Conservation (phyloP, 768 basidiomycete genomes). For the Piloderma croceum region DNA sequence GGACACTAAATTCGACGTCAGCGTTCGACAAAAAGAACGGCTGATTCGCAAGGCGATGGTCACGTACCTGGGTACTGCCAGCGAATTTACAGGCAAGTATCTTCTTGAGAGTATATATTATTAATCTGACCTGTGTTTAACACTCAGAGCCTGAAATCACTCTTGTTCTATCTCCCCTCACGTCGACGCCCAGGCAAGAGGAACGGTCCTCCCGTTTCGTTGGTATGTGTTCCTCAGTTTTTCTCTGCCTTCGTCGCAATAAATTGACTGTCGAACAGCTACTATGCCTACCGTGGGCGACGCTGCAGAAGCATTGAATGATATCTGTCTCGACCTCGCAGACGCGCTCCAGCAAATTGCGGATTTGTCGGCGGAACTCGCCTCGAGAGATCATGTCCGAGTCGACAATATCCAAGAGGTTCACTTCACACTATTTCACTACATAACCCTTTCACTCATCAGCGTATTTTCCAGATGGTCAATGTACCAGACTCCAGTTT, state of each 20-base stretch:
- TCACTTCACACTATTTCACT: not conserved
- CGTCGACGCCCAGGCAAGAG: slow-evolving; percentile 50
- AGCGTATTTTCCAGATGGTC: slow-evolving; percentile 38
- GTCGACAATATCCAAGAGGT: slow-evolving; percentile 72
- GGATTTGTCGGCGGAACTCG: slow-evolving; percentile 64
- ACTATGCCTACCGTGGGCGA: slow-evolving; percentile 75
- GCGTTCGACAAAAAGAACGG: slow-evolving; percentile 49
- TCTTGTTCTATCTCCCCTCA: slow-evolving; percentile 63
- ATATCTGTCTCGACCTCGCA: slow-evolving; percentile 56
- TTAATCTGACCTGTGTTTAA: not conserved
- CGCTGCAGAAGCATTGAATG: slow-evolving; percentile 59
- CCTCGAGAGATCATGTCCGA: slow-evolving; percentile 62
- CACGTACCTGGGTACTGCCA: slow-evolving; percentile 63
- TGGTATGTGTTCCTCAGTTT: slow-evolving; percentile 33
- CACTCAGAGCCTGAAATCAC: slow-evolving; percentile 62
- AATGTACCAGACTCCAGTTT: slow-evolving; percentile 46
- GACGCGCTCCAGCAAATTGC: slow-evolving; percentile 60
- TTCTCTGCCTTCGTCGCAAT: not conserved
- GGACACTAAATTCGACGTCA: slow-evolving; percentile 54
- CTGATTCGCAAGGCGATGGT: slow-evolving; percentile 57
- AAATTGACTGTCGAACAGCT: slow-evolving; percentile 33
- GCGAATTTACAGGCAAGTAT: slow-evolving; percentile 60
- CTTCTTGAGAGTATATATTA: not conserved
- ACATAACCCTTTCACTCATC: slow-evolving; percentile 2
- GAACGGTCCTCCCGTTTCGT: slow-evolving; percentile 54